phyloP scores from a whole-genome alignment of 257 asterid species.

The Nicotiana undulata region DNA sequence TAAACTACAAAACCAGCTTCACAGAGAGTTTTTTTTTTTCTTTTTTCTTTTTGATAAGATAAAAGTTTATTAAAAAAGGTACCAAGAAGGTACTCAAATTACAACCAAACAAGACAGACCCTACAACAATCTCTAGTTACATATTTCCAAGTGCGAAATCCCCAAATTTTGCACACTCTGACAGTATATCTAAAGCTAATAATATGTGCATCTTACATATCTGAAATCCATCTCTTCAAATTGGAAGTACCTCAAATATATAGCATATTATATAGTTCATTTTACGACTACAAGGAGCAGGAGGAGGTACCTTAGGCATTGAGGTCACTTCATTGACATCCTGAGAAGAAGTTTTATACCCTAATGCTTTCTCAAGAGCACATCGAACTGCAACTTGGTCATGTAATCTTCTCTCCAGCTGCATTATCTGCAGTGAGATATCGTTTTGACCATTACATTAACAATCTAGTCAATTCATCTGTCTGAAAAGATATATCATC shows the following conservation, averaged over 20 bases:
- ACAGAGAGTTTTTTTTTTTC: not conserved
- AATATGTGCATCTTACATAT: not conserved
- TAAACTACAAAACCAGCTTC: not conserved
- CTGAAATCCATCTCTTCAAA: not conserved
- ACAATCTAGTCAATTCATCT: not conserved
- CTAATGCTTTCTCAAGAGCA: slow-evolving; percentile 82
- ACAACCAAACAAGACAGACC: too few relatives aligned
- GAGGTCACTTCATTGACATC: slow-evolving; percentile 28
- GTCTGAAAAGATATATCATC: not conserved
- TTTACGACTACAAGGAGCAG: not conserved
- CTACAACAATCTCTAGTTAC: too few relatives aligned
- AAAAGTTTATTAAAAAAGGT: too few relatives aligned
- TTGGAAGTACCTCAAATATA: not conserved
- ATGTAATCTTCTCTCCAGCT: slow-evolving; percentile 69
- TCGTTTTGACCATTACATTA: not conserved
- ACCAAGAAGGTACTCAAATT: too few relatives aligned
- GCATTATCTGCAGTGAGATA: slow-evolving; percentile 46
- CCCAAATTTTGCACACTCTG: not conserved
- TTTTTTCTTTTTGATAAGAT: too few relatives aligned
- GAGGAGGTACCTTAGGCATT: slow-evolving; percentile 60
- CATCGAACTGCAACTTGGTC: slow-evolving; percentile 82
- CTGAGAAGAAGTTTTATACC: slow-evolving; percentile 50
- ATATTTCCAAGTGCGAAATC: not conserved
- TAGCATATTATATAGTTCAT: not conserved
- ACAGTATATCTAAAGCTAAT: not conserved